Evolutionary conservation across 2,329 filamentous ascomycete genomes (phyloP), one percentile per base, ranked within the genome.

Genomic region (Phyllosticta paracitricarpa): DNA sequence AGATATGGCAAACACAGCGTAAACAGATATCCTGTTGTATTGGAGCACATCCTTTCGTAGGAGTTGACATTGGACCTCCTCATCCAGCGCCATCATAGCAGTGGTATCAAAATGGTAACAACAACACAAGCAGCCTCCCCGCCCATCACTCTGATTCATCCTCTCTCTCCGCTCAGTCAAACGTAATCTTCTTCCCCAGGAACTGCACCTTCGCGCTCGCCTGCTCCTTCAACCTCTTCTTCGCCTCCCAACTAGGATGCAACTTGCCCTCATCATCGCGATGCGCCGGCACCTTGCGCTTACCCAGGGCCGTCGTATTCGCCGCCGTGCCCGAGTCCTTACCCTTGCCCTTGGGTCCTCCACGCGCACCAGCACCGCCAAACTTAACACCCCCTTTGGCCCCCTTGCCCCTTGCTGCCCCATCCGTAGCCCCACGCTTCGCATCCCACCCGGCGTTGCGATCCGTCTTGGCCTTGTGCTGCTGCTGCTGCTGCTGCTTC

Each of bases 231-330:
- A 81, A 79, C 68, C 78, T 78, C 74, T 81, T 83, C 30, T 82
- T 82, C 6, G 84, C 84, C 70, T 82, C 80, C 84, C 84, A 87
- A 60, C 82, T 85, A 22, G 84, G 84, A 79, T 87, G 84, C 66
- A 87, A 65, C 5, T 80, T 73, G 9, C 82, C 82, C 52, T 75
- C 72, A 62, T 84, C 81, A 64, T 80, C 78, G 14, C 70, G 69
- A 25, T 61, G 59, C 9, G 24, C 66, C 9, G 24, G 66, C 65
- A 72, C 72, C 62, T 66, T 70, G 40, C 60, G 62, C 57, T 66
- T 68, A 0, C 70, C 68, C 57, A 72, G 48, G 17, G 69, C 69
- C 40, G 68, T 65, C 7, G 66, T 65, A 56, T 75, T 75, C 17
- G 69, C 71, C 30, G 70, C 71, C 40, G 68, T 72, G 71, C 6